These are phyloP conservation scores for Pterula multifida DNA, from an alignment of 1,284 basidiomycete species.

Conservation along the genomic window DNA sequence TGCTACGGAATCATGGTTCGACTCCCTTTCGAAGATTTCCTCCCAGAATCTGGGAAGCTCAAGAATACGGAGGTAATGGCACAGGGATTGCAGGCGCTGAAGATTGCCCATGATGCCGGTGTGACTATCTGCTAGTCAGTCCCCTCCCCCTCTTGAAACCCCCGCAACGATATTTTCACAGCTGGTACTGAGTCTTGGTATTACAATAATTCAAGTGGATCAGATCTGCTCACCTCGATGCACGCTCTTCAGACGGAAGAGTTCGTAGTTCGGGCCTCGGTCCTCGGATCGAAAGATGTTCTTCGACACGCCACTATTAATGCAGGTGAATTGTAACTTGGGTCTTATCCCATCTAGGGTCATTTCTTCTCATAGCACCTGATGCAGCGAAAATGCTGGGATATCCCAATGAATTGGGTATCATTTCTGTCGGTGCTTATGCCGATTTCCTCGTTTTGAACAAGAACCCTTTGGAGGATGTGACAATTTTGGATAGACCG, in stretches of 20 bases:
- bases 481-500: conserved; percentile 29
- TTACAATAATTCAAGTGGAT: conserved; percentile 17
- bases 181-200: neutral
- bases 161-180: too few species aligned
- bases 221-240: conserved; percentile 27
- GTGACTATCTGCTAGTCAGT: conserved; percentile 25
- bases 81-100: conserved; percentile 23
- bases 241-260: conserved; percentile 30
- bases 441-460: conserved; percentile 32
- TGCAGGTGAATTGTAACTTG: conserved; percentile 17
- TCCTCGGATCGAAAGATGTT: conserved; percentile 23
- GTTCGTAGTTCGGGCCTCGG: conserved; percentile 27
- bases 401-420: conserved; percentile 23
- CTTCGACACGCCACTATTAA: conserved; percentile 33
- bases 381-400: conserved; percentile 20
- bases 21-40: conserved; percentile 29
- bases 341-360: neutral
- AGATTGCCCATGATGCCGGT: conserved; percentile 24
- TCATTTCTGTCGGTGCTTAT: conserved; percentile 21
- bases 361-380: neutral
- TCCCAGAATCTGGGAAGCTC: conserved; percentile 23
- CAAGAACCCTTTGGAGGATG: conserved; percentile 31
- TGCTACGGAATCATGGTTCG: conserved; percentile 32
- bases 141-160: neutral
- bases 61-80: conserved; percentile 33